Percentiles rank a stretch among this genome's conserved stretches.
phyloP scores from a whole-genome alignment of 2,329 filamentous ascomycete species.

The Aspergillus nomiae region DNA sequence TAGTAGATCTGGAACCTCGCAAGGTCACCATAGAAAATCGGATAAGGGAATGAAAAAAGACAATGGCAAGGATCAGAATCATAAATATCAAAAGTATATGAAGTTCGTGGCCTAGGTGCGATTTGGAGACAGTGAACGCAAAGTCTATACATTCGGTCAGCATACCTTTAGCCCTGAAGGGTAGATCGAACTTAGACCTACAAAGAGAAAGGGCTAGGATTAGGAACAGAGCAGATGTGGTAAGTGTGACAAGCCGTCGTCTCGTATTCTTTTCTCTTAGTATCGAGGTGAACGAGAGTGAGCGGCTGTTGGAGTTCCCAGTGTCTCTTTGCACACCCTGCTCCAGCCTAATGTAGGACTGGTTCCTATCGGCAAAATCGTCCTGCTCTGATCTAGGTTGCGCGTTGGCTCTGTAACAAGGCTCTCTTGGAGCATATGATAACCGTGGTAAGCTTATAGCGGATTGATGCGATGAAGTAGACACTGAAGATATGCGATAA shows the following conservation, averaged over 20 bases:
- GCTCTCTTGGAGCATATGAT: slow-evolving; percentile 4
- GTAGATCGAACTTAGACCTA: slow-evolving; percentile 48
- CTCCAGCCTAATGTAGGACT: not conserved
- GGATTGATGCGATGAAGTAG: slow-evolving; percentile 4
- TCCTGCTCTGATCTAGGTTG: slow-evolving; percentile 2
- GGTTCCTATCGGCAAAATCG: not conserved
- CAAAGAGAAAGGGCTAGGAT: slow-evolving; percentile 64
- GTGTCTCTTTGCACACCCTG: slow-evolving; percentile 9
- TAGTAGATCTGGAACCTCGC: slow-evolving; percentile 38
- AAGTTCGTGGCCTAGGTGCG: slow-evolving; percentile 68
- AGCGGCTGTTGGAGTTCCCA: slow-evolving; percentile 5
- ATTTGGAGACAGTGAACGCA: slow-evolving; percentile 67
- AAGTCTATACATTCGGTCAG: slow-evolving; percentile 59
- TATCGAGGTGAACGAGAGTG: slow-evolving; percentile 40
- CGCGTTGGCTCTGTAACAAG: slow-evolving; percentile 9
- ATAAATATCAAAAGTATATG: slow-evolving; percentile 79
- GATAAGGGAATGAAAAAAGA: slow-evolving; percentile 79
- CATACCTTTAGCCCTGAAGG: not conserved
- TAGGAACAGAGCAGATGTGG: slow-evolving; percentile 67
- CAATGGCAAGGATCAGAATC: slow-evolving; percentile 71
- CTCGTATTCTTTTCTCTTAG: slow-evolving; percentile 58
- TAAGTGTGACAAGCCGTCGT: slow-evolving; percentile 60
- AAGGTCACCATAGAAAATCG: slow-evolving; percentile 69
- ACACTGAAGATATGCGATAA: slow-evolving; percentile 1
- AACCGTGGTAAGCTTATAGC: not conserved